A percentile compares a stretch with the other conserved stretches of the same genome.
Conservation (phyloP, 164 flowering plant species). For the Tetrastigma voinierianum region DNA sequence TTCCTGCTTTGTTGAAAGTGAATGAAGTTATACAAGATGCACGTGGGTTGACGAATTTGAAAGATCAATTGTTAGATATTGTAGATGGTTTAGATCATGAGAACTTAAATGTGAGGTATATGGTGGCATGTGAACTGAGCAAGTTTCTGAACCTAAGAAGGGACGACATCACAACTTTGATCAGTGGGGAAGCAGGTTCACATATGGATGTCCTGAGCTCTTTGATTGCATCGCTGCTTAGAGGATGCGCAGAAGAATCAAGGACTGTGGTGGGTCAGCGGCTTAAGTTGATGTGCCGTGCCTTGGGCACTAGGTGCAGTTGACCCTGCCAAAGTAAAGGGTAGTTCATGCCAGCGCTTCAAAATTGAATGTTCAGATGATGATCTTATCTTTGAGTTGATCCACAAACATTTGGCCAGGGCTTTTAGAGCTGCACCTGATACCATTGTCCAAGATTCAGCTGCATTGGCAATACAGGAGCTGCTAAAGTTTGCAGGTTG, state of each 20-base stretch:
- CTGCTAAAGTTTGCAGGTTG: slow-evolving; percentile 95
- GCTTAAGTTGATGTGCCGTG: slow-evolving; percentile 93
- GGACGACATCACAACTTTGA: slow-evolving; percentile 64
- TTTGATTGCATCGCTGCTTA: slow-evolving; percentile 72
- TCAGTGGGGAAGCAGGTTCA: slow-evolving; percentile 58
- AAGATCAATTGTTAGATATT: slow-evolving; percentile 77
- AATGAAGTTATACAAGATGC: slow-evolving; percentile 85
- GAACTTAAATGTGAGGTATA: slow-evolving; percentile 94
- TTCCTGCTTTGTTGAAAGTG: slow-evolving; percentile 62
- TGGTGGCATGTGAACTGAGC: slow-evolving; percentile 91
- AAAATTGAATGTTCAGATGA: slow-evolving; percentile 98
- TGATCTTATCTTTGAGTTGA: slow-evolving; percentile 95
- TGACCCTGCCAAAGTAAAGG: slow-evolving; percentile 93
- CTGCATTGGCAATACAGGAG: slow-evolving; percentile 97
- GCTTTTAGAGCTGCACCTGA: slow-evolving; percentile 98
- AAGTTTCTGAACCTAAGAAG: slow-evolving; percentile 65
- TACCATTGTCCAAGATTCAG: slow-evolving; percentile 90
- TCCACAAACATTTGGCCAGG: slow-evolving; percentile 93
- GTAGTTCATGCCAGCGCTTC: slow-evolving; percentile 65
- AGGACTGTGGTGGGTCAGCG: slow-evolving; percentile 85
- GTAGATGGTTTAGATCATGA: slow-evolving; percentile 92
- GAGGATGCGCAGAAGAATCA: slow-evolving; percentile 98
- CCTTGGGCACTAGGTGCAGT: slow-evolving; percentile 96
- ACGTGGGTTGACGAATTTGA: slow-evolving; percentile 76
- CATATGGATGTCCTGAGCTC: slow-evolving; percentile 80